Conservation (phyloP, 768 basidiomycete genomes). For the Amylocystis lapponica region DNA sequence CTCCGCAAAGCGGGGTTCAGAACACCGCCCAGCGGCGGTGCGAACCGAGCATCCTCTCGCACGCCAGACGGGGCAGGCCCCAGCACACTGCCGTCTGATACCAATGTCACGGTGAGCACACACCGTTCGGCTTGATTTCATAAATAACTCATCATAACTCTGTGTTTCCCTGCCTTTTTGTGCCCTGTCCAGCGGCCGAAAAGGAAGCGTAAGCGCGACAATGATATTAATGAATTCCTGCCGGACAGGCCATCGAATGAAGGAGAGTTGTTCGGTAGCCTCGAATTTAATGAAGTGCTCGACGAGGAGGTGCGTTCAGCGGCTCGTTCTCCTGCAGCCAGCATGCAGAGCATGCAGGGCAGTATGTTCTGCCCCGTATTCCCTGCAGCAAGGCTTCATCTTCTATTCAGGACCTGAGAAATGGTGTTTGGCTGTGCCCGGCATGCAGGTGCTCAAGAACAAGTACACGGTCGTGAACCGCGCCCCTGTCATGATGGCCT, state of each 20-base stretch:
- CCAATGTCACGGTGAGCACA: slow-evolving; percentile 12
- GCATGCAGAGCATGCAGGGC: not conserved
- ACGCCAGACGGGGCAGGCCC: slow-evolving; percentile 9
- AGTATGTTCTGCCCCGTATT: too few relatives aligned
- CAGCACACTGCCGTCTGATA: not conserved
- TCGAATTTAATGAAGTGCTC: slow-evolving; percentile 68
- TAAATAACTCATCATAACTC: too few relatives aligned
- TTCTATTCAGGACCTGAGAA: not conserved
- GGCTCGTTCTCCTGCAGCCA: not conserved
- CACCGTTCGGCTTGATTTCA: not conserved
- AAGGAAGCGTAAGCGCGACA: slow-evolving; percentile 49
- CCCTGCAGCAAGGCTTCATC: not conserved
- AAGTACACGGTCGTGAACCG: slow-evolving; percentile 77
- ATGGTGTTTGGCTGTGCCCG: slow-evolving; percentile 2
- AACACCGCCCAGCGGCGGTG: slow-evolving; percentile 1
- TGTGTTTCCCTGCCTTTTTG: slow-evolving; percentile 2
- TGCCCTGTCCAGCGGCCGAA: slow-evolving; percentile 25
- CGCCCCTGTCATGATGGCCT: slow-evolving; percentile 92
- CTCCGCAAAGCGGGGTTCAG: slow-evolving; percentile 62
- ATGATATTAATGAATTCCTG: slow-evolving; percentile 52
- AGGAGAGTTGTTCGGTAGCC: slow-evolving; percentile 41
- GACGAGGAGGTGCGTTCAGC: slow-evolving; percentile 57
- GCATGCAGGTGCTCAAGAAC: slow-evolving; percentile 45
- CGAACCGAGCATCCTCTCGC: slow-evolving; percentile 1
- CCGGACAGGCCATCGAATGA: slow-evolving; percentile 48